Evolutionary conservation across 805 yeast species (phyloP), one percentile per base, ranked within the genome.

Genomic region (Metschnikowia baotianmanensis): DNA sequence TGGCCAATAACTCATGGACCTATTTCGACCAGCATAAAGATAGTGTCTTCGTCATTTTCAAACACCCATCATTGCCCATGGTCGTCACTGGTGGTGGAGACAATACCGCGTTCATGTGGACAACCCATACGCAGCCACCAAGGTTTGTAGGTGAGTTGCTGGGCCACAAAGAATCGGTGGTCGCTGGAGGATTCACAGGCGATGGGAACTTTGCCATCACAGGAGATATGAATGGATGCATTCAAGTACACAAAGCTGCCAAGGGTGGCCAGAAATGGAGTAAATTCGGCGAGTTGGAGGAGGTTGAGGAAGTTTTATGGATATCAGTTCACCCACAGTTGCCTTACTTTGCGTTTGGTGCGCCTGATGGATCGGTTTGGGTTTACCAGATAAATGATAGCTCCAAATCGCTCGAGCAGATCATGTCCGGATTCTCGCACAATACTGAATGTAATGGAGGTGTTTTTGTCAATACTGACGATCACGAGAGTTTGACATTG

Each of bases 1-100:
- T 90, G 80, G 73, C 90, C 36, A 91, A 91, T 65, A 91, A 91
- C 65, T 87, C 98, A 6, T 77, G 83, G 67, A 71, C 87, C 0
- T 93, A 87, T 62, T 93, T 93, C 61, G 99, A 93, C 59, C 74
- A 76, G 51, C 99, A 93, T 59, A 73, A 77, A 40, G 99, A 93
- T 62, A 87, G 96, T 2, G 77, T 91, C 3, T 91, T 85, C 63
- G 72, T 85, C 11, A 72, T 93, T n/a, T 78, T 86, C 36, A 68
- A 81, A 6, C 97, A 93, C 60, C 97, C 97, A 28, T 72, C 72
- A 6, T 71, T 89, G 45, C 97, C 97, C 13, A 62, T 83, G 61
- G 93, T 86, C 7, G 83, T 82, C n/a, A 76, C 91, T 17, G 99
- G 99, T 22, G 98, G 96, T 30, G 98, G 96, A 44, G 99, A 93